Evolutionary conservation across 2,329 filamentous ascomycete species (phyloP), one percentile per base, ranked within the genome.

Genomic region (Paecilomyces fulvus): DNA sequence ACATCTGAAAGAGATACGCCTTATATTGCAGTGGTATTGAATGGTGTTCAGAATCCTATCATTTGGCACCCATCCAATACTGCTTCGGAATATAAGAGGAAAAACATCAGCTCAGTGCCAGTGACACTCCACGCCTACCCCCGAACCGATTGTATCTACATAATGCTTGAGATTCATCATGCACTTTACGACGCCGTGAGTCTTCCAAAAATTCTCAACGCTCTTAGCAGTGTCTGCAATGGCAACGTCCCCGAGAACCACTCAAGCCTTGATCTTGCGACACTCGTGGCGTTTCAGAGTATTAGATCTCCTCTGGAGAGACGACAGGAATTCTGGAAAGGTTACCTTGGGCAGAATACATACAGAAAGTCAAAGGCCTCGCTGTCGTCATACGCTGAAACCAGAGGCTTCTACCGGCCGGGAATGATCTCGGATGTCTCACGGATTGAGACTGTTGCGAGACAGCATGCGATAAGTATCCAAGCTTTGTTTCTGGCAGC

Each of bases 131-230:
- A 72, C 58, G 72, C 68, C 6, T 67, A 64, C 21, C 62, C 67
- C 51, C 65, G 59, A 0, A n/a, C 59, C 2, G 56, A 55, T 23
- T 69, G 70, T 14, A 76, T 73, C 61, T 58, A 62, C 7, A 56
- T 73, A 50, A 73, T 80, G 1, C 75, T 90, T 4, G 77, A 77
- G 25, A 86, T 96, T 3, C 91, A 96, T 60, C 92, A 97, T 68
- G 88, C 89, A 0, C 77, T 96, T 0, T 97, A 96, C 66, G 92
- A 96, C 68, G 91, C 86, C 5, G 79, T 95, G 58, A 94, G 89
- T 63, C 75, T 96, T 3, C 82, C 85, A 0, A 67, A 79, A 0
- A 73, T 95, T 5, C 74, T 90, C 21, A 67, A 79, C 12, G 72
- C 80, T 46, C 72, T 87, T 11, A 70, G 78, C 59, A 59, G 64